Conservation (phyloP, 371 early-diverging fungal genomes). For the Mucor circinelloides region DNA sequence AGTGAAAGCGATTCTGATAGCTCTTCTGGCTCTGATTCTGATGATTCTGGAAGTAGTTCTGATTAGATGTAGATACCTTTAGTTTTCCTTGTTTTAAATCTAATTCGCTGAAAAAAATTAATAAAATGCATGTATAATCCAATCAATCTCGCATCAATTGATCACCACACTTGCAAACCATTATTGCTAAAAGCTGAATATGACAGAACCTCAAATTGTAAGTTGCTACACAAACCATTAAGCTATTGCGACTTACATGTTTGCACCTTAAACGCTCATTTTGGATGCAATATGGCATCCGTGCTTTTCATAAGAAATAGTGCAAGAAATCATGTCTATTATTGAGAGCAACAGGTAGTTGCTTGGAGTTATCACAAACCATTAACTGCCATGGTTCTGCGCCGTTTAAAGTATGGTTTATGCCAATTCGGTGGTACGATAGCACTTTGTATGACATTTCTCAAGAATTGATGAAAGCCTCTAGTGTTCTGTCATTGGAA, state of each 20-base stretch:
- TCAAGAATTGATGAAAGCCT: background rate
- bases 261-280: too few relatives aligned
- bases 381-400: background rate
- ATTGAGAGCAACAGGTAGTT: background rate
- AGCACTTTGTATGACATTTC: background rate
- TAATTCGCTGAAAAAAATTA: background rate
- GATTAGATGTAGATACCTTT: conserved; percentile 51
- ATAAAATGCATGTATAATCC: background rate
- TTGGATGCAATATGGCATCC: too few relatives aligned
- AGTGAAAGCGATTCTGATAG: conserved; percentile 61
- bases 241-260: too few relatives aligned
- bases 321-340: background rate
- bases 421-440: background rate
- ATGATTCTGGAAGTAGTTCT: conserved; percentile 79
- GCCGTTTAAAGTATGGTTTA: background rate
- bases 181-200: too few relatives aligned
- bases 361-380: background rate
- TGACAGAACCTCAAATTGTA: too few relatives aligned
- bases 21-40: conserved; percentile 72
- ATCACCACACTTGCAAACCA: too few relatives aligned
- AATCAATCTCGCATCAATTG: background rate
- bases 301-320: too few relatives aligned
- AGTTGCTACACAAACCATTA: too few relatives aligned
- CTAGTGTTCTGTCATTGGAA: background rate
- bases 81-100: background rate